Evolutionary conservation across 352 stramenopile species (phyloP).

Genomic region (Aphanomyces invadans): DNA sequence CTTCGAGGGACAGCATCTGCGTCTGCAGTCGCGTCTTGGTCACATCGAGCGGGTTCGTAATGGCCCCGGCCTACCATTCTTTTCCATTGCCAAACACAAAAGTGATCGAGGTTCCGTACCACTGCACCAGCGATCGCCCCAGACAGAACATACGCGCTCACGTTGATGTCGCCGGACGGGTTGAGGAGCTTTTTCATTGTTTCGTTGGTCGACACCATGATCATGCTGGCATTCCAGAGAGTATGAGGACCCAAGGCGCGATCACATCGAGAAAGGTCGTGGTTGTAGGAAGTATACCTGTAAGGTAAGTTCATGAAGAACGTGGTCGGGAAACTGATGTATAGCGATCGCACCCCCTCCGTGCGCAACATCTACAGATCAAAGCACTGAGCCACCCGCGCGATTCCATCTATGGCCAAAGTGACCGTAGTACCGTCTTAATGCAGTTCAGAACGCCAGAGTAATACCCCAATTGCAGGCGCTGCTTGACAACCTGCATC

Average conservation of each 20-base stretch:
- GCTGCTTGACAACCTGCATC: constrained; percentile 94
- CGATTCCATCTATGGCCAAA: background rate
- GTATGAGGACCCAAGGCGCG: no score
- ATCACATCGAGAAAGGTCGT: no score
- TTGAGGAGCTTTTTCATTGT: constrained; percentile 92
- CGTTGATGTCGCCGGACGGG: constrained; percentile 79
- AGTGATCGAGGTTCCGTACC: constrained; percentile 39
- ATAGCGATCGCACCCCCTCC: constrained; percentile 74
- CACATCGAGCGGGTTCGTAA: constrained; percentile 97
- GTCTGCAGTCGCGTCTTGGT: constrained; percentile 98
- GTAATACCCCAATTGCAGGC: constrained; percentile 98
- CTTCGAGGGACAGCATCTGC: constrained; percentile 64
- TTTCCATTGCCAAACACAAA: background rate
- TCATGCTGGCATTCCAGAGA: constrained; percentile 56
- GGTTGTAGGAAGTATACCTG: no score
- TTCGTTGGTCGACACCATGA: constrained; percentile 98
- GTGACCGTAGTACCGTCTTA: constrained; percentile 40
- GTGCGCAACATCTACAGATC: constrained; percentile 72
- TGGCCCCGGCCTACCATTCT: constrained; percentile 45
- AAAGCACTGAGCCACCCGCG: no score
- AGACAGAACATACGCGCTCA: constrained; percentile 87
- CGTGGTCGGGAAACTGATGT: constrained; percentile 96
- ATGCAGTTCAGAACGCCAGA: constrained; percentile 86
- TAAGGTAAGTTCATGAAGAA: constrained; percentile 98
- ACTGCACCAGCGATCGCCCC: constrained; percentile 90